Evolutionary conservation across 805 yeast species (phyloP), one percentile per base, ranked within the genome.

Genomic region (Candida xyloterini): DNA sequence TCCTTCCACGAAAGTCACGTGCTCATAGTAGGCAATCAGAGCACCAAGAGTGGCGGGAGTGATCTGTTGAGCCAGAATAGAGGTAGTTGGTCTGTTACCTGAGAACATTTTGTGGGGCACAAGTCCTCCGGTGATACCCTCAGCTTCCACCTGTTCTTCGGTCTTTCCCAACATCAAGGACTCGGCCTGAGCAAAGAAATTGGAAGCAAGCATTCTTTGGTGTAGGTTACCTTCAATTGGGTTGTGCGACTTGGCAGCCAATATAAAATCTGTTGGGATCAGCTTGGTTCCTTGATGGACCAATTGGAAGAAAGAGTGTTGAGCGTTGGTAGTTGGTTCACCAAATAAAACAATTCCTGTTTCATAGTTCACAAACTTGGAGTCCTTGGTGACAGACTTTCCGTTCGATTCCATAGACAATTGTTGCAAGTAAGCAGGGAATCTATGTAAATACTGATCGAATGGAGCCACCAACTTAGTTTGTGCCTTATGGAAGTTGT

Each of bases 401-500:
- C 99, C 99, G 73, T 93, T 93, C 45, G 97, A 89, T 74, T 93
- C 99, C 99, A 93, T 93, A 24, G 95, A 86, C 66, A 93, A 78
- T 73, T 93, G 99, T 76, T 93, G 99, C 70, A 93, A 77, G 73
- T 93, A 93, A 44, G 99, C 99, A 48, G 99, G 97, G 91, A 93
- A 93, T 67, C 99, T 80, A 79, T 91, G 96, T 70, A 93, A 74
- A 76, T 93, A 93, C 74, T 93, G 99, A 70, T 93, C 99, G 62
- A 90, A 93, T 53, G 99, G 99, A 45, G 96, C 95, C 51, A 93
- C 96, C 66, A 93, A 76, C 68, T 93, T 97, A 50, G 99, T 93
- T 75, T 93, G 97, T 41, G 99, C 96, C 53, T 91, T 95, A 65
- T 78, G 86, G 79, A 93, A 93, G 77, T 93, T 93, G 80, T 88